Percentiles rank a stretch among this genome's conserved stretches.
phyloP scores from a whole-genome alignment of 768 basidiomycete genomes.

The Mycena venus region DNA sequence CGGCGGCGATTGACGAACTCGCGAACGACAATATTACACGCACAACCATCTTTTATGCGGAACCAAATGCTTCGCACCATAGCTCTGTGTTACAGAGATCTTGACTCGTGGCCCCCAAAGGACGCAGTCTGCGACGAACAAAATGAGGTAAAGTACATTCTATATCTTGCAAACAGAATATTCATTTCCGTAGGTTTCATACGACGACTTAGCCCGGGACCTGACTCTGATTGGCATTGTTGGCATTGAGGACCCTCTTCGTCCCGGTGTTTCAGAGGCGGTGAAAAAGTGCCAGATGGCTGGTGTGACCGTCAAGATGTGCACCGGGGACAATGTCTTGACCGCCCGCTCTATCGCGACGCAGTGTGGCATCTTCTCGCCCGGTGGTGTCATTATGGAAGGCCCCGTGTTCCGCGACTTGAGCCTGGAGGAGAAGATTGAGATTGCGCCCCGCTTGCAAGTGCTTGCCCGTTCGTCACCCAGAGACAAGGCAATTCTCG shows the following conservation, averaged over 20 bases:
- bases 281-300: slow-evolving; percentile 90
- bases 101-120: slow-evolving; percentile 86
- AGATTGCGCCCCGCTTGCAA: slow-evolving; percentile 92
- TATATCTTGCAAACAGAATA: not conserved
- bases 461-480: slow-evolving; percentile 98
- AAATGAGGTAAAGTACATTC: slow-evolving; percentile 62
- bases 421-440: slow-evolving; percentile 74
- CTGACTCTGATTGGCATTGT: slow-evolving; percentile 91
- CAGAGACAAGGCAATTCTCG: slow-evolving; percentile 95
- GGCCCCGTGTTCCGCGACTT: slow-evolving; percentile 93
- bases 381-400: slow-evolving; percentile 98
- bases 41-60: slow-evolving; percentile 98
- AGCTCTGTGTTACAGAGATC: slow-evolving; percentile 93
- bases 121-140: slow-evolving; percentile 54
- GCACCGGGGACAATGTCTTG: slow-evolving; percentile 96
- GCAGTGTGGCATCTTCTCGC: slow-evolving; percentile 95
- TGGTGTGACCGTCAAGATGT: slow-evolving; percentile 97
- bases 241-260: slow-evolving; percentile 97
- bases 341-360: slow-evolving; percentile 96
- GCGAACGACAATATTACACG: slow-evolving; percentile 87
- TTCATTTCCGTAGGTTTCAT: slow-evolving; percentile 65
- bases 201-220: slow-evolving; percentile 75
- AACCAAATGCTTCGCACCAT: slow-evolving; percentile 96
- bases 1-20: slow-evolving; percentile 71
- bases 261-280: slow-evolving; percentile 89